These are phyloP conservation scores for Coffea canephora DNA, from an alignment of 257 asterid species.

Conservation along the genomic window DNA sequence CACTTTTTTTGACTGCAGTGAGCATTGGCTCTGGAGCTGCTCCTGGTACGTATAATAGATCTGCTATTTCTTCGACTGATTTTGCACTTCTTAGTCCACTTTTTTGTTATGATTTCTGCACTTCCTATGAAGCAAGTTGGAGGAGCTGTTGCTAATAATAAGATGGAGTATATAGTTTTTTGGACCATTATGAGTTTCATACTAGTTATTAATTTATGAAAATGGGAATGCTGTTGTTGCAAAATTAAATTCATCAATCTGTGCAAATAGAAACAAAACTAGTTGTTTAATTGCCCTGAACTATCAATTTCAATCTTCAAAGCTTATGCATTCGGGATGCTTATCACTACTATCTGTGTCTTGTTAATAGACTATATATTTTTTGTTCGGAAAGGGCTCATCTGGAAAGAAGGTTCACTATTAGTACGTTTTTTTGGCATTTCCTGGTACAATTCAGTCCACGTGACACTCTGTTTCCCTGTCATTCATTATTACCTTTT, in stretches of 20 bases:
- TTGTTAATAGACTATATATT: neutral
- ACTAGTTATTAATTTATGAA: neutral
- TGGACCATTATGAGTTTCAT: neutral
- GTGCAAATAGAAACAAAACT: neutral
- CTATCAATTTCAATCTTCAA: neutral
- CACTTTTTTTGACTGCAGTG: constrained; percentile 37
- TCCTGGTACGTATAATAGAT: constrained; percentile 53
- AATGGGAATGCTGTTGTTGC: neutral
- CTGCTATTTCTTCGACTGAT: neutral
- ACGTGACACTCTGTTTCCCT: constrained; percentile 10
- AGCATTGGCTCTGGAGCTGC: constrained; percentile 41
- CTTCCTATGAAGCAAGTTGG: neutral
- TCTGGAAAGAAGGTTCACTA: neutral
- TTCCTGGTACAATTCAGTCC: neutral
- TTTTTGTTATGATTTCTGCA: neutral
- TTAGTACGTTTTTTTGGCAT: neutral
- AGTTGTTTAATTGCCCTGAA: neutral
- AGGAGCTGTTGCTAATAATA: neutral
- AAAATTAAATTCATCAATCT: neutral
- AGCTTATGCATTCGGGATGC: neutral
- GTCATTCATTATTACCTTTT: neutral
- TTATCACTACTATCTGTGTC: too few species aligned
- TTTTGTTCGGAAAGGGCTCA: neutral
- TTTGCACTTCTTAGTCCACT: neutral
- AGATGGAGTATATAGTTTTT: too few species aligned